Evolutionary conservation across 2,329 filamentous ascomycete species (phyloP).

Genomic region (Neonectria magnoliae): DNA sequence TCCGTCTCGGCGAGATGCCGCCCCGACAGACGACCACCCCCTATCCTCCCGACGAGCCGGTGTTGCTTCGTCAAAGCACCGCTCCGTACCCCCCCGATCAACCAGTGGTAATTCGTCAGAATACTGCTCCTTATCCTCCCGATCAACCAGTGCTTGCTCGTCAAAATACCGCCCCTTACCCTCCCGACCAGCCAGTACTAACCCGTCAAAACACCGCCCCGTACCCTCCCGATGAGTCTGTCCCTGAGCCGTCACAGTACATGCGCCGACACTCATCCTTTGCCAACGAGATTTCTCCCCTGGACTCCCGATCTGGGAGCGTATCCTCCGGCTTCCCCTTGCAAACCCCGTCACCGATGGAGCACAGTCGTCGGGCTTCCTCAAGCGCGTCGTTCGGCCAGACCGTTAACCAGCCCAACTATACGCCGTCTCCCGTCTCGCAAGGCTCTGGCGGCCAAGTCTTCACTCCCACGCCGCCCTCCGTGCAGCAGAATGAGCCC

Average conservation of each 20-base stretch:
- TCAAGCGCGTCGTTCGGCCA: conserved; percentile 31
- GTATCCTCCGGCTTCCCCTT: conserved; percentile 35
- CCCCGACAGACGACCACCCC: not conserved
- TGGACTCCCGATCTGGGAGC: conserved; percentile 41
- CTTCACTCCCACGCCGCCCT: conserved; percentile 32
- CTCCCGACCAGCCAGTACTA: conserved; percentile 3
- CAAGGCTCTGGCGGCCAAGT: conserved; percentile 28
- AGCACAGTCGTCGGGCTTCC: conserved; percentile 36
- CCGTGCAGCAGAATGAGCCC: conserved; percentile 26
- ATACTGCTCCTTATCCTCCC: not conserved
- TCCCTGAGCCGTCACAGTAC: conserved; percentile 13
- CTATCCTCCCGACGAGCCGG: conserved; percentile 4
- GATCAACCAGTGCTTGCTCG: conserved; percentile 2
- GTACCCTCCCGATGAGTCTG: conserved; percentile 16
- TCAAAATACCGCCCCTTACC: not conserved
- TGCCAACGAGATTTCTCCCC: conserved; percentile 40
- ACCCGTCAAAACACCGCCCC: conserved; percentile 5
- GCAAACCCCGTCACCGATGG: conserved; percentile 45
- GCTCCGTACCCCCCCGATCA: not conserved
- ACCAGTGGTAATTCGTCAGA: not conserved
- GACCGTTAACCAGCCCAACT: conserved; percentile 20
- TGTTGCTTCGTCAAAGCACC: not conserved
- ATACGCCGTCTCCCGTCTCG: conserved; percentile 40
- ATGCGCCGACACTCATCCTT: conserved; percentile 42
- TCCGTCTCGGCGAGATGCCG: not conserved